These are phyloP conservation scores for Tephrocybe rancida DNA, from an alignment of 768 basidiomycete species.

Conservation along the genomic window DNA sequence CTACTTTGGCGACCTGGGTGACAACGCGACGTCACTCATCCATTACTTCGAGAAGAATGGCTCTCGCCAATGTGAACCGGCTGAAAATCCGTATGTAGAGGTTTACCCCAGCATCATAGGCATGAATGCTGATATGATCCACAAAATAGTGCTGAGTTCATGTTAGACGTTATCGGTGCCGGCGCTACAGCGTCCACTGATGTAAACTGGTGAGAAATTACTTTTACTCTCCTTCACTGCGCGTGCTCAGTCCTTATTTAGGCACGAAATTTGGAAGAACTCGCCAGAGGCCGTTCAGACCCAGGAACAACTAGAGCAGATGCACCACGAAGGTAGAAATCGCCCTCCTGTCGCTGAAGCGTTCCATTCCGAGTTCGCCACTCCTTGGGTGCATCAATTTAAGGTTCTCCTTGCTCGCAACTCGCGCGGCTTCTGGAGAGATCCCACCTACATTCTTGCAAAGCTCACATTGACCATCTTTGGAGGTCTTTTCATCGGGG, in stretches of 20 bases:
- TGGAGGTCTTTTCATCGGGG: slow-evolving; percentile 56
- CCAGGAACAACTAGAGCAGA: slow-evolving; percentile 41
- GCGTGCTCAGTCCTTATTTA: slow-evolving; percentile 21
- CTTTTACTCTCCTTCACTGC: slow-evolving; percentile 39
- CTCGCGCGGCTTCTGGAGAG: slow-evolving; percentile 51
- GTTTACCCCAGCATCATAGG: neutral
- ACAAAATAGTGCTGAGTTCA: slow-evolving; percentile 52
- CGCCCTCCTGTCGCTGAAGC: slow-evolving; percentile 39
- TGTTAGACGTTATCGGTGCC: slow-evolving; percentile 75
- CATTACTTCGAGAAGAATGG: slow-evolving; percentile 79
- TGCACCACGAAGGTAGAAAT: slow-evolving; percentile 53
- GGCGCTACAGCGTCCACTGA: slow-evolving; percentile 59
- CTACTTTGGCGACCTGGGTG: slow-evolving; percentile 75
- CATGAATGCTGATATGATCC: slow-evolving; percentile 11
- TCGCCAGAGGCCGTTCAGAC: slow-evolving; percentile 37
- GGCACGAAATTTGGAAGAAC: slow-evolving; percentile 43
- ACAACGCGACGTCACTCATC: slow-evolving; percentile 61
- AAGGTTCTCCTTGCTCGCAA: slow-evolving; percentile 45
- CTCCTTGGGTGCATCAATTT: slow-evolving; percentile 54
- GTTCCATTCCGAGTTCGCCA: slow-evolving; percentile 48
- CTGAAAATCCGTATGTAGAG: slow-evolving; percentile 70
- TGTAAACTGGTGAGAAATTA: slow-evolving; percentile 55
- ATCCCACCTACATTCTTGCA: slow-evolving; percentile 61
- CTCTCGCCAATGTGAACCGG: slow-evolving; percentile 56
- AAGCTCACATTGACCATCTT: slow-evolving; percentile 59